Evolutionary conservation across 2,329 filamentous ascomycete genomes (phyloP), one percentile per base, ranked within the genome.

Genomic region (Colletotrichum filicis): DNA sequence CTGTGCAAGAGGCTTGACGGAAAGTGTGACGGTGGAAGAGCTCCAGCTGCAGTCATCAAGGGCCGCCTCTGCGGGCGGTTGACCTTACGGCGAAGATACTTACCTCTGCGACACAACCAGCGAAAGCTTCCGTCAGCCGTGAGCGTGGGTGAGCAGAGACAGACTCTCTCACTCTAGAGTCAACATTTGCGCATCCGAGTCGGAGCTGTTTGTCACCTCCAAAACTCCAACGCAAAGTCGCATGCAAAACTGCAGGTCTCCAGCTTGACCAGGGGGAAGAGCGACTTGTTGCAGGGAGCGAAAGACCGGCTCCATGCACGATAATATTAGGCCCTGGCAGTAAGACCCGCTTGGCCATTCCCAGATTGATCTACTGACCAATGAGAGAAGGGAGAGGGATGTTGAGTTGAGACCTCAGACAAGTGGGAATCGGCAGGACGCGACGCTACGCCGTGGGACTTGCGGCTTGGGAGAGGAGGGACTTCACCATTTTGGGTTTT

Each of bases 391-490:
- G 12, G 35, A 19, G n/a, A 5, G 24, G 42, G 66, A 35, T 16
- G 66, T 55, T 64, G 58, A 60, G 66, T 65, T 69, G 22, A 65
- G 66, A 73, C 66, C 64, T 60, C 59, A 73, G 70, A 73, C 59
- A 56, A 6, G 53, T 16, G 59, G 60, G 60, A 19, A 22, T 35
- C 60, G 37, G 37, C 35, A 55, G 37, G 60, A 53, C 30, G 28
- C 28, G 67, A 66, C 61, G 53, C 61, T 70, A 30, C 53, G 49
- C 67, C 26, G 28, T 46, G 24, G 26, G 24, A 24, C 26, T 26
- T 32, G 22, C 19, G 19, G 7, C 42, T 49, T 49, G 16, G 6
- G 42, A 3, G 42, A 16, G 42, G 19, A n/a, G 42, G 42, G 42
- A 49, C 42, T 49, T 49, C 42, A 22, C 42, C 19, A n/a, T 49